Base-by-base conservation (phyloP, 2,329 filamentous ascomycete genomes). In the Neopestalotiopsis clavispora region DNA sequence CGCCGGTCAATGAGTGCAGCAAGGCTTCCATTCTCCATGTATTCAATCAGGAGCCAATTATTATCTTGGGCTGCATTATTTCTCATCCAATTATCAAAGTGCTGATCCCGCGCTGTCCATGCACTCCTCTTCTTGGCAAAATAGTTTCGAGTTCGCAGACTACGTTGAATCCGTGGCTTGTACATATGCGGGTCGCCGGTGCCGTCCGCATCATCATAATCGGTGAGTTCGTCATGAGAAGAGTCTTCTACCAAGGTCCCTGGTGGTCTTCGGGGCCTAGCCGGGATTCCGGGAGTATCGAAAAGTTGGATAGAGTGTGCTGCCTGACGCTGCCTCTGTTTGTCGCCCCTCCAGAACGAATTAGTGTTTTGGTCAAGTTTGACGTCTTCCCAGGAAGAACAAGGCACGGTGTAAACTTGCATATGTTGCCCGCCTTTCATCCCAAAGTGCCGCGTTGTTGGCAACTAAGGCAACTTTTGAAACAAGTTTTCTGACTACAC, bases 11-110 rank as follows among this genome's bases (percentile, higher is more conserved):
- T 59, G 0, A 59, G 57, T 30, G 10, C 57, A 17, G 57, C 20
- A 12, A 59, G 57, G 30, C 57, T 30, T 20, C 57, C 57, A 34
- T 59, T 59, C 57, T 59, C 57, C 57, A 59, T 56, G 49, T n/a
- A 56, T 56, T 56, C 49, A 7, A 56, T 9, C 2, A 56, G 49
- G 17, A 56, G 17, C 17, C 20, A 56, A 23, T 56, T 14, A 17
- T 56, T 17, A 28, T 28, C 23, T 28, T 28, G 23, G 23, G 23
- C 23, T 28, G 23, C 9, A 17, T 56, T n/a, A 14, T 6, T 14
- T 2, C 17, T 17, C 17, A 23, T 17, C 49, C 17, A n/a, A 4
- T 28, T 28, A 28, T 28, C 23, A 28, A 28, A 28, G 23, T 28
- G 23, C 23, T 28, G 23, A 4, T 28, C 23, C 23, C 23, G 3